Evolutionary conservation across 2,329 filamentous ascomycete genomes (phyloP), one percentile per base, ranked within the genome.

Genomic region (Exophiala oligosperma): DNA sequence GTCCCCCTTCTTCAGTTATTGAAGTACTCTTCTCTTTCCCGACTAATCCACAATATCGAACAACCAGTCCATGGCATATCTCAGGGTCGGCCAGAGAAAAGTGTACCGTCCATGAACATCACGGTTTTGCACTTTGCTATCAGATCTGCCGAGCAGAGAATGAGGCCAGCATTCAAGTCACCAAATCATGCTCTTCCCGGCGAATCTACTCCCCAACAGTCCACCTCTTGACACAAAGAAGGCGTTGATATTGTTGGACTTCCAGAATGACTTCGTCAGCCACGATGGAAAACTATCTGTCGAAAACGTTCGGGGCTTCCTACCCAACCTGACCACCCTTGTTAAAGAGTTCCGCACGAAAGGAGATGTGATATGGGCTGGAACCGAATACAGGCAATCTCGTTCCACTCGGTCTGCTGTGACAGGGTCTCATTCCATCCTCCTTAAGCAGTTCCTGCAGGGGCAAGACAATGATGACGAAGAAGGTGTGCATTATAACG

Each of bases 181-280:
- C 46, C 28, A 11, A 24, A 55, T 38, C 44, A 66, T 67, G 66
- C 29, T 66, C 41, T 67, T 67, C 48, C 57, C 60, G 35, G 32
- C 52, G 37, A 65, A 62, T 24, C 62, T 59, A 7, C 43, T 67
- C 21, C 61, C 66, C 49, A 12, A 50, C 72, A 62, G 62, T 52
- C 81, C 82, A 14, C 75, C 76, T 54, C 78, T 87, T 59, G 75
- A 82, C 61, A 85, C 83, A 24, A 76, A 81, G 56, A 84, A 85
- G 74, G 93, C 91, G 1, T 80, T 99, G 44, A 78, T 97, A 21
- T 77, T 95, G 17, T 81, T 97, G 63, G 93, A 96, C 68, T 84
- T 96, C 37, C 94, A 97, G 70, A 91, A 95, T 67, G 93, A 97
- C 72, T 96, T 97, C 68, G 76, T 95, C 57, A 80, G 84, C 5